Percentiles rank a stretch among this genome's conserved stretches.
Evolutionary conservation across 768 basidiomycete genomes (phyloP).

Genomic region (Arthromyces matolae): DNA sequence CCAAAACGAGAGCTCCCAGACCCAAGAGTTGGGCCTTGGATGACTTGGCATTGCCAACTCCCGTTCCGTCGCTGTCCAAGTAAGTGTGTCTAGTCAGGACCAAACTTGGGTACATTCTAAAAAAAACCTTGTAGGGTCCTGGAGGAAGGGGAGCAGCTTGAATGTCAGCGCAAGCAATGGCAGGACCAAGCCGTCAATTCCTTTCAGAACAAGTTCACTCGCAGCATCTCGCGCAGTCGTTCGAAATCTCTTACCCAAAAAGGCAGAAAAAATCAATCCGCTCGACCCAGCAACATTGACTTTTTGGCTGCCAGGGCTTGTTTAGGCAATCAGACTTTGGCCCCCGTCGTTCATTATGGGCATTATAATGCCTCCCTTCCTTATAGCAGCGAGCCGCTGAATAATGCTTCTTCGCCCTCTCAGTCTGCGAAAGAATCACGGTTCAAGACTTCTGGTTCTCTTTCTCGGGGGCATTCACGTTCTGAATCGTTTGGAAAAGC

Average conservation of each 20-base stretch:
- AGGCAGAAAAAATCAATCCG: conserved; percentile 26
- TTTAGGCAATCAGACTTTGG: conserved; percentile 58
- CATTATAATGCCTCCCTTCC: no score
- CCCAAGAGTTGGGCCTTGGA: conserved; percentile 61
- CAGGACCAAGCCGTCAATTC: conserved; percentile 58
- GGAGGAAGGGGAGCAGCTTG: conserved; percentile 56
- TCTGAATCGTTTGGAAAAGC: conserved; percentile 42
- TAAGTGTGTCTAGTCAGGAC: conserved; percentile 22
- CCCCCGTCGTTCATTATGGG: conserved; percentile 45
- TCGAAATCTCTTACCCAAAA: conserved; percentile 51
- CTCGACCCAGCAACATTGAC: conserved; percentile 41
- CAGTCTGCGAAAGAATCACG: conserved; percentile 35
- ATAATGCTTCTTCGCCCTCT: conserved; percentile 28
- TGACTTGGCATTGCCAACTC: conserved; percentile 55
- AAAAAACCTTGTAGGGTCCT: conserved; percentile 48
- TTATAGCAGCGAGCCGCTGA: conserved; percentile 10
- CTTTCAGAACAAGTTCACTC: conserved; percentile 60
- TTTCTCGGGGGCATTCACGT: conserved; percentile 37
- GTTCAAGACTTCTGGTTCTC: conserved; percentile 32
- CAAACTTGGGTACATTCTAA: not conserved
- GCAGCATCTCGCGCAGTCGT: conserved; percentile 60
- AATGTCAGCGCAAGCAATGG: conserved; percentile 66
- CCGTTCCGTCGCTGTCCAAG: conserved; percentile 55
- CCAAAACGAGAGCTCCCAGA: conserved; percentile 25
- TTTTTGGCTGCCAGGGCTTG: conserved; percentile 64